phyloP scores from a whole-genome alignment of 306 rosid genomes.

The Vicia villosa region DNA sequence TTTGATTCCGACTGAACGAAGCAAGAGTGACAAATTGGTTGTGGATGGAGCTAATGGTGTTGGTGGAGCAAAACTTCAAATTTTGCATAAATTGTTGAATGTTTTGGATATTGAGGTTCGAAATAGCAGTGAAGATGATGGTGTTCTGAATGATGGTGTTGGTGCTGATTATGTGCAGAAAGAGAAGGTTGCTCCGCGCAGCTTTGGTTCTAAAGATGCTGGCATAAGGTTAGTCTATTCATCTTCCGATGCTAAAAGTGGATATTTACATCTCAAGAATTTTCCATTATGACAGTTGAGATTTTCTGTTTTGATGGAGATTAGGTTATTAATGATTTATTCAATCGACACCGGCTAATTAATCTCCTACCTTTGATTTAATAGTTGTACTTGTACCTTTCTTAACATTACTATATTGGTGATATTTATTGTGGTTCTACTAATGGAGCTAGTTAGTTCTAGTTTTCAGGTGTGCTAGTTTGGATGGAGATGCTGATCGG shows the following conservation, averaged over 20 bases:
- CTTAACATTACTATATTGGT: conserved; percentile 13
- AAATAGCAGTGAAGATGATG: conserved; percentile 72
- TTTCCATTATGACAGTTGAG: neutral
- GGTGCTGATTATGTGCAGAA: conserved; percentile 99
- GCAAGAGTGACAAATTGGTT: conserved; percentile 50
- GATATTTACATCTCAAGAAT: conserved; percentile 11
- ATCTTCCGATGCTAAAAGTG: conserved; percentile 28
- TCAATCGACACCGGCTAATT: conserved; percentile 16
- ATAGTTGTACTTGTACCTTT: neutral
- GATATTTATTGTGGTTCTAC: conserved; percentile 21
- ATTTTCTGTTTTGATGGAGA: conserved; percentile 4
- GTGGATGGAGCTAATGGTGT: conserved; percentile 97
- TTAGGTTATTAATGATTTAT: neutral
- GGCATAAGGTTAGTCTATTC: conserved; percentile 70
- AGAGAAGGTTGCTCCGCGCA: conserved; percentile 76
- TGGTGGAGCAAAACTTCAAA: conserved; percentile 77
- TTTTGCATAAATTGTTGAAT: conserved; percentile 53
- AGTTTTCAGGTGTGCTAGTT: conserved; percentile 94
- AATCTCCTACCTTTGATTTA: conserved; percentile 28
- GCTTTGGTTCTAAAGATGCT: conserved; percentile 67
- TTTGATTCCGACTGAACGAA: conserved; percentile 60
- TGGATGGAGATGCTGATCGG: conserved; percentile 98
- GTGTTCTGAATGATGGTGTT: conserved; percentile 85
- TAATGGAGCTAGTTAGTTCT: conserved; percentile 48
- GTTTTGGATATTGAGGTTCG: conserved; percentile 69